Percentiles rank a stretch among this genome's conserved stretches.
These are phyloP conservation scores for Chlamydomonas incerta DNA, from an alignment of 139 green algal species.

Conservation along the genomic window DNA sequence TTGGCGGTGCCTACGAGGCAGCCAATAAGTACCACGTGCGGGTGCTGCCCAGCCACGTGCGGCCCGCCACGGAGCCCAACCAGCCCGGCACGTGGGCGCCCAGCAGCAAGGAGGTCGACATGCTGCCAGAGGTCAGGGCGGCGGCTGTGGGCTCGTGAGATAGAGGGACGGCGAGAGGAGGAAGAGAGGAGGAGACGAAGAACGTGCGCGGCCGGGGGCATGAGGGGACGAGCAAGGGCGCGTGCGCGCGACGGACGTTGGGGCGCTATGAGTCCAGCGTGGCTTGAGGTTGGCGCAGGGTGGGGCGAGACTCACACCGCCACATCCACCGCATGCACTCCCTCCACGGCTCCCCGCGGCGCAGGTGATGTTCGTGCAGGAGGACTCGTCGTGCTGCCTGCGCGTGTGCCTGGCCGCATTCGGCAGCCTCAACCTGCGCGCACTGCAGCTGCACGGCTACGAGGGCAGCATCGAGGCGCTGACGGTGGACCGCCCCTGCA, in stretches of 20 bases:
- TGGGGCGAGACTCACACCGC: too few relatives aligned
- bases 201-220: too few relatives aligned
- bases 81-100: too few relatives aligned
- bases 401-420: neutral
- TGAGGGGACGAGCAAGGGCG: too few relatives aligned
- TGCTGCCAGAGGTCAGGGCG: neutral
- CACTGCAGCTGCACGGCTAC: conserved; percentile 34
- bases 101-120: neutral
- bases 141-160: too few relatives aligned
- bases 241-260: too few relatives aligned
- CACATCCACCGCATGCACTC: neutral
- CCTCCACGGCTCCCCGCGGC: neutral
- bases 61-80: too few relatives aligned
- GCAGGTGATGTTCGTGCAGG: conserved; percentile 28
- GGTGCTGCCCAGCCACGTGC: neutral
- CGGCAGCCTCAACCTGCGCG: conserved; percentile 31
- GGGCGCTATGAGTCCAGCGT: too few relatives aligned
- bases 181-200: too few relatives aligned
- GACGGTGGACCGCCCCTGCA: conserved; percentile 26
- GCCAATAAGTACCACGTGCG: conserved; percentile 42
- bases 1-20: conserved; percentile 14
- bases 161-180: too few relatives aligned
- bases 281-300: too few relatives aligned
- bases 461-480: conserved; percentile 8
- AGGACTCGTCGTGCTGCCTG: conserved; percentile 14